phyloP scores from a whole-genome alignment of 2,329 filamentous ascomycete species.

The Leptographium galeiforme region DNA sequence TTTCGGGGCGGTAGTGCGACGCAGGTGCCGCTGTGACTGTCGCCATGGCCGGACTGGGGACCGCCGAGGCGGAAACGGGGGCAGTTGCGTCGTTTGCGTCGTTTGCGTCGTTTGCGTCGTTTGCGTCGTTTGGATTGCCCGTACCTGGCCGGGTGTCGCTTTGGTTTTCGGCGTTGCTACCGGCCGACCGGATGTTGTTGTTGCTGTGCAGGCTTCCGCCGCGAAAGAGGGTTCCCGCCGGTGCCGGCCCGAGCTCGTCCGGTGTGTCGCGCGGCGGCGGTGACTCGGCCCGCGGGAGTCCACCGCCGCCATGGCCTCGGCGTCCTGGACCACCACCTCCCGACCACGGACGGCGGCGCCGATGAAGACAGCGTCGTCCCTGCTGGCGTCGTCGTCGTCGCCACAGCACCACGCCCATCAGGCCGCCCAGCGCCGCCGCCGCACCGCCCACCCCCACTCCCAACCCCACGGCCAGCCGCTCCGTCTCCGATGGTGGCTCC shows the following conservation, averaged over 20 bases:
- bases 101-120: not conserved
- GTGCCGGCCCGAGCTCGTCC: slow-evolving; percentile 2
- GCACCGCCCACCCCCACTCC: slow-evolving; percentile 8
- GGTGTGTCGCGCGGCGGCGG: slow-evolving; percentile 8
- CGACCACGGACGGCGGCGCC: not conserved
- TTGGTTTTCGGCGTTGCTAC: too few species aligned
- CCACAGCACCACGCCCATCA: slow-evolving; percentile 4
- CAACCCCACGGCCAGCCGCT: slow-evolving; percentile 8
- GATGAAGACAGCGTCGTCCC: not conserved
- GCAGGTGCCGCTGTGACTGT: not conserved
- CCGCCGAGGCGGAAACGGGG: too few species aligned
- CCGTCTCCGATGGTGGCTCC: not conserved
- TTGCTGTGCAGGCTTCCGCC: not conserved
- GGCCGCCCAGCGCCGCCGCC: not conserved
- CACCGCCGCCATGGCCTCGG: not conserved
- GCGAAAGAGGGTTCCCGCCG: slow-evolving; percentile 3
- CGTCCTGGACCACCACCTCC: too few species aligned
- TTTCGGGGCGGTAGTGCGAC: not conserved
- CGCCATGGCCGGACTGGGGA: not conserved
- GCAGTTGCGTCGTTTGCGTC: not conserved
- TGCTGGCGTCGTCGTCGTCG: slow-evolving; percentile 3
- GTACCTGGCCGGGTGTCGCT: too few species aligned
- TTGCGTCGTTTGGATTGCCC: too few species aligned
- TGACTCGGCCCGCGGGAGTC: slow-evolving; percentile 7
- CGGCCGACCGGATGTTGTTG: too few species aligned